Base-by-base conservation (phyloP, 306 rosid genomes). In the Fragaria iinumae region DNA sequence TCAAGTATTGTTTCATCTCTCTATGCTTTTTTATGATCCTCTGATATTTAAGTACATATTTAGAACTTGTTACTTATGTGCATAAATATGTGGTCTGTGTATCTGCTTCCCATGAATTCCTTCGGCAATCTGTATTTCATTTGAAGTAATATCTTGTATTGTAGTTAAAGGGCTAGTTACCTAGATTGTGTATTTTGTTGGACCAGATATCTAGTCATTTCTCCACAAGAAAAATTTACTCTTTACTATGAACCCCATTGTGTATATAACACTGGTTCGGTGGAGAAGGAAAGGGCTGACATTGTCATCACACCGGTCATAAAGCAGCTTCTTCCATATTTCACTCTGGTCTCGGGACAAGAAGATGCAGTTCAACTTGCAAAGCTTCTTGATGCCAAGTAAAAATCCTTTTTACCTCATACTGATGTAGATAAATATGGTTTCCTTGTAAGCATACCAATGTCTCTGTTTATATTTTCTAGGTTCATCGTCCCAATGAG, bases 181-280 rank as follows among this genome's bases (percentile, higher is more conserved):
- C 44, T 41, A 41, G 43, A 71, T 73, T 49, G 59, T 69, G 47
- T 8, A 56, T 60, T 60, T 27, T 56, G 8, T 23, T 43, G 47
- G 47, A 43, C 73, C 86, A 94, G 98, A 77, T 94, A 92, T 78
- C 86, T 94, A 60, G 86, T 94, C 56, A 79, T 38, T 69, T 86
- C 93, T 68, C 85, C 89, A 45, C 85, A 76, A 80, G 93, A 88
- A 67, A 91, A 84, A 79, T 74, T 84, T 83, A 88, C 92, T 71
- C 96, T 94, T 74, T 94, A 94, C 80, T 94, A 94, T 69, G 97
- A 94, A 86, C 96, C 98, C 53, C 98, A 90, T 76, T 94, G 98
- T 75, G 91, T 89, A 48, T 94, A 90, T 83, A 79, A 87, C 79
- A 88, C 83, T 75, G 75, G 77, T 69, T 88, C 69, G 38, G 48